Evolutionary conservation across 805 yeast genomes (phyloP).

Genomic region (Ogataea populi-albae): DNA sequence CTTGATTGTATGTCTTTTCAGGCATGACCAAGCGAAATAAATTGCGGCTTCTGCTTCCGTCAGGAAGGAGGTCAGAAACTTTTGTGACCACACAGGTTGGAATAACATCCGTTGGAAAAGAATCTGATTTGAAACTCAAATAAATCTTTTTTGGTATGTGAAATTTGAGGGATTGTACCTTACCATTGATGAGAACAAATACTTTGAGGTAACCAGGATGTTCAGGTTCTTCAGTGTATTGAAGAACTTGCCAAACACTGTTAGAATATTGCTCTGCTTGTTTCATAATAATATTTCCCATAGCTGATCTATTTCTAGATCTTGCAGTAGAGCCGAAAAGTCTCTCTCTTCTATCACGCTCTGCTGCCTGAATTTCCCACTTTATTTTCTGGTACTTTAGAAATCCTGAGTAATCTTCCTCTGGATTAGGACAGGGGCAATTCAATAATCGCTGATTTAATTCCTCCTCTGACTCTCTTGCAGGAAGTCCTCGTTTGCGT

Average conservation of each 20-base stretch:
- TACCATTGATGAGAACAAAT: constrained; percentile 62
- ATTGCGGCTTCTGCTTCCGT: constrained; percentile 52
- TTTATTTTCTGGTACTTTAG: constrained; percentile 77
- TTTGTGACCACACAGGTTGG: constrained; percentile 55
- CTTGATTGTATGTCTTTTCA: constrained; percentile 57
- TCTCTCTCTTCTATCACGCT: constrained; percentile 66
- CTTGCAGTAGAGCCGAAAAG: constrained; percentile 65
- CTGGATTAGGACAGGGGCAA: constrained; percentile 62
- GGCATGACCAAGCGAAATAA: constrained; percentile 68
- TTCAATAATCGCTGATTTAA: constrained; percentile 43
- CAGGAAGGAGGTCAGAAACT: constrained; percentile 65
- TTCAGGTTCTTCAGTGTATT: constrained; percentile 52
- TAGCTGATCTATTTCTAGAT: constrained; percentile 51
- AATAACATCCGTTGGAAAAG: constrained; percentile 31
- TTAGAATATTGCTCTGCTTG: constrained; percentile 80
- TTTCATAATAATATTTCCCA: constrained; percentile 66
- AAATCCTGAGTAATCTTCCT: constrained; percentile 64
- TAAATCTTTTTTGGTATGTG: constrained; percentile 73
- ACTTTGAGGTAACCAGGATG: constrained; percentile 79
- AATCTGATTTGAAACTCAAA: constrained; percentile 56
- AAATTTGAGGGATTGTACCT: constrained; percentile 69
- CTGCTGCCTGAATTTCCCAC: constrained; percentile 78
- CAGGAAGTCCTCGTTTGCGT: constrained; percentile 40
- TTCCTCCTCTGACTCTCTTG: constrained; percentile 40
- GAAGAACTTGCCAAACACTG: constrained; percentile 82